phyloP scores from a whole-genome alignment of 768 basidiomycete species.

The Punctularia strigosozonata region DNA sequence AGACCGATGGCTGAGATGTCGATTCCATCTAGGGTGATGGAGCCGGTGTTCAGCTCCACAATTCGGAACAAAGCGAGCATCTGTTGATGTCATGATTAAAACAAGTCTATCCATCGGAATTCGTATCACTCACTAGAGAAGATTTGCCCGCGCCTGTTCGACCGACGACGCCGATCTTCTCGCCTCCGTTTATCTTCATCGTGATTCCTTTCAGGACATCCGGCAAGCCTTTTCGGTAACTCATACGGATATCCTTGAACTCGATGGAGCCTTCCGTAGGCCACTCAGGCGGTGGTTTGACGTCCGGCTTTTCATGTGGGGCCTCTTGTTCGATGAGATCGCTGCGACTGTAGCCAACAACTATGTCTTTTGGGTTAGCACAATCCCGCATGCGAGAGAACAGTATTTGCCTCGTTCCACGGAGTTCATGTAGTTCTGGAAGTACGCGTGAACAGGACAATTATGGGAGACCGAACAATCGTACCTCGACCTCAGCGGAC shows the following conservation, averaged over 20 bases:
- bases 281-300: constrained; percentile 50
- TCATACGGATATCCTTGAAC: constrained; percentile 47
- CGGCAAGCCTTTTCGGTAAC: constrained; percentile 62
- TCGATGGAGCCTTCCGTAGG: constrained; percentile 47
- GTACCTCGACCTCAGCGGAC: constrained; percentile 53
- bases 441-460: neutral
- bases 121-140: too few species aligned
- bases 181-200: constrained; percentile 46
- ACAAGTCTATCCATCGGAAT: too few species aligned
- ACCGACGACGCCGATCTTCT: constrained; percentile 74
- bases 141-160: constrained; percentile 48
- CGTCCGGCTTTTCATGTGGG: constrained; percentile 44
- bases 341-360: constrained; percentile 40
- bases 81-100: too few species aligned
- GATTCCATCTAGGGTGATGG: constrained; percentile 52
- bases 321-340: constrained; percentile 52
- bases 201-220: constrained; percentile 56
- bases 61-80: constrained; percentile 58
- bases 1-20: constrained; percentile 64
- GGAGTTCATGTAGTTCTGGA: constrained; percentile 52
- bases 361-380: too few species aligned
- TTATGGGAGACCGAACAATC: constrained; percentile 3
- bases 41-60: constrained; percentile 50
- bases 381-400: too few species aligned
- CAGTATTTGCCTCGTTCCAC: constrained; percentile 38